Evolutionary conservation across 257 asterid species (phyloP).

Genomic region (Nicotiana undulata): DNA sequence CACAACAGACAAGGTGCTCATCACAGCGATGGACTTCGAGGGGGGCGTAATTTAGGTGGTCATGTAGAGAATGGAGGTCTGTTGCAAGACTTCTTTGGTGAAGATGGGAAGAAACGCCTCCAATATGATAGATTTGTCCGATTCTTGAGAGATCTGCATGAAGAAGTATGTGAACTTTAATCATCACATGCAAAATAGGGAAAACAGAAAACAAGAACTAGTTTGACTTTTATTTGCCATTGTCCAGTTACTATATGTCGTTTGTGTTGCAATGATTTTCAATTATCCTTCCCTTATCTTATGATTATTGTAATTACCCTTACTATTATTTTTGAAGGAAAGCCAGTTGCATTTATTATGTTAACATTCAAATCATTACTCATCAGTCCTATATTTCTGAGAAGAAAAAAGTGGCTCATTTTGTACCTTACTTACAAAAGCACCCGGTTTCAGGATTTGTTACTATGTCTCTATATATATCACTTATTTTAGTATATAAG

Average conservation of each 20-base stretch:
- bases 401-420: background rate
- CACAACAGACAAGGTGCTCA: slow-evolving; percentile 81
- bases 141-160: slow-evolving; percentile 66
- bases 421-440: background rate
- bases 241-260: background rate
- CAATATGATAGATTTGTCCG: slow-evolving; percentile 62
- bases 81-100: slow-evolving; percentile 66
- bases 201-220: background rate
- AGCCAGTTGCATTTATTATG: background rate
- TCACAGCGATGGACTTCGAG: slow-evolving; percentile 70
- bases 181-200: background rate
- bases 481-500: background rate
- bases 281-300: background rate
- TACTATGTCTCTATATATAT: background rate
- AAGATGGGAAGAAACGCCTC: slow-evolving; percentile 57
- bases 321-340: background rate
- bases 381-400: background rate
- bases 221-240: background rate
- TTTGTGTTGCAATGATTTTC: background rate
- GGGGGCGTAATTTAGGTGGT: slow-evolving; percentile 59
- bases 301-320: background rate
- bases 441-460: background rate
- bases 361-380: background rate
- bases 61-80: slow-evolving; percentile 74
- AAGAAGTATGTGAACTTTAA: slow-evolving; percentile 48